Percentiles rank a stretch among this genome's conserved stretches.
Evolutionary conservation across 2,329 filamentous ascomycete genomes (phyloP).

Genomic region (Teratosphaeria gauchensis): DNA sequence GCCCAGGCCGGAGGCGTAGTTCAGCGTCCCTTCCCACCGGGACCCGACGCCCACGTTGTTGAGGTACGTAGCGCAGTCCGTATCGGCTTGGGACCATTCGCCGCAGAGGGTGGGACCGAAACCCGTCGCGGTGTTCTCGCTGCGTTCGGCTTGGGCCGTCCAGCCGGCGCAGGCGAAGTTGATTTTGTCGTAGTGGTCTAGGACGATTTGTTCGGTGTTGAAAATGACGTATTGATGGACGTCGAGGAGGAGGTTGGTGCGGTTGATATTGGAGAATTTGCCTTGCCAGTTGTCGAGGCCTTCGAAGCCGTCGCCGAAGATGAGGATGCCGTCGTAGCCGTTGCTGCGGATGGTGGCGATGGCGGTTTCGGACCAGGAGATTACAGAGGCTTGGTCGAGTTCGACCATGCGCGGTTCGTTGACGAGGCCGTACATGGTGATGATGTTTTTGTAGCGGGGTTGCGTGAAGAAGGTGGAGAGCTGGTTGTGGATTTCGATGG

Average conservation of each 20-base stretch:
- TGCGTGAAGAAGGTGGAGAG: slow-evolving; percentile 90
- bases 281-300: slow-evolving; percentile 87
- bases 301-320: slow-evolving; percentile 93
- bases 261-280: slow-evolving; percentile 58
- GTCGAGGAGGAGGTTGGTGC: slow-evolving; percentile 67
- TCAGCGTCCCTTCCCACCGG: slow-evolving; percentile 82
- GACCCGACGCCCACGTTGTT: slow-evolving; percentile 85
- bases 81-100: slow-evolving; percentile 96
- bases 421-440: slow-evolving; percentile 85
- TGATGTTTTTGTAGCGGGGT: slow-evolving; percentile 80
- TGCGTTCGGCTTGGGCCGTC: slow-evolving; percentile 66
- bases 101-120: slow-evolving; percentile 92
- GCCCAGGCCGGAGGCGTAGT: slow-evolving; percentile 38
- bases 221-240: slow-evolving; percentile 99
- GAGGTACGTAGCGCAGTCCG: slow-evolving; percentile 77
- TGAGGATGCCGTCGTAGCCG: slow-evolving; percentile 60
- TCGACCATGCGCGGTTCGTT: slow-evolving; percentile 83
- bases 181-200: slow-evolving; percentile 74
- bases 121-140: slow-evolving; percentile 63
- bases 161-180: slow-evolving; percentile 80
- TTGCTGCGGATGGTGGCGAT: slow-evolving; percentile 65
- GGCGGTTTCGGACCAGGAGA: slow-evolving; percentile 70
- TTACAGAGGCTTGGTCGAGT: slow-evolving; percentile 55
- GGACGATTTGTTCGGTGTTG: slow-evolving; percentile 76
- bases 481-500: slow-evolving; percentile 76